Percentiles rank a stretch among this genome's conserved stretches.
Conservation (phyloP, 2,329 filamentous ascomycete species). For the Diaporthe citriasiana region DNA sequence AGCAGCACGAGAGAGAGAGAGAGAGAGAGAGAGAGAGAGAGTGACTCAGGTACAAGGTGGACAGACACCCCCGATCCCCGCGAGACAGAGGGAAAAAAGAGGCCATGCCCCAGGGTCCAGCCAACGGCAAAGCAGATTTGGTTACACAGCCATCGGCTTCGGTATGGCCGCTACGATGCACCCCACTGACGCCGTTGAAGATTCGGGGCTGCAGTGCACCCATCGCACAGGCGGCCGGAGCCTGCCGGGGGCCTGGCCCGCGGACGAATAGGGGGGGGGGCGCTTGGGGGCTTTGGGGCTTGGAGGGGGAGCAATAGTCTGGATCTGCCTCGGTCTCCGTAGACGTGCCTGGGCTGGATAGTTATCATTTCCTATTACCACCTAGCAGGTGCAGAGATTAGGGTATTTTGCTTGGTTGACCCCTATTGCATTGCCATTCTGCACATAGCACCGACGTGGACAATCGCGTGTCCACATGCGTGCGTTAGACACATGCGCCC, state of each 20-base stretch:
- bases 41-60: neutral
- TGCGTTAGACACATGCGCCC: neutral
- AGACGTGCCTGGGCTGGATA: neutral
- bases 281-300: neutral
- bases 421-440: neutral
- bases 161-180: conserved; percentile 11
- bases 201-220: conserved; percentile 30
- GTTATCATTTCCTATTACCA: neutral
- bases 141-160: conserved; percentile 11
- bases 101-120: neutral
- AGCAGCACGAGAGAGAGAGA: neutral
- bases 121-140: conserved; percentile 3
- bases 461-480: neutral
- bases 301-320: conserved; percentile 7
- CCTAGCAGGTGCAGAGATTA: neutral
- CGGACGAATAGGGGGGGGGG: conserved; percentile 8
- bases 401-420: neutral
- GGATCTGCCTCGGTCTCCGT: neutral
- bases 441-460: neutral
- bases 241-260: conserved; percentile 18
- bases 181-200: conserved; percentile 31
- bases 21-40: neutral
- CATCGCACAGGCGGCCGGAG: conserved; percentile 32
- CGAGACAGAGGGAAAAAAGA: neutral
- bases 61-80: conserved; percentile 16